Evolutionary conservation across 768 basidiomycete genomes (phyloP).

Genomic region (Amanita pseudoporphyria): DNA sequence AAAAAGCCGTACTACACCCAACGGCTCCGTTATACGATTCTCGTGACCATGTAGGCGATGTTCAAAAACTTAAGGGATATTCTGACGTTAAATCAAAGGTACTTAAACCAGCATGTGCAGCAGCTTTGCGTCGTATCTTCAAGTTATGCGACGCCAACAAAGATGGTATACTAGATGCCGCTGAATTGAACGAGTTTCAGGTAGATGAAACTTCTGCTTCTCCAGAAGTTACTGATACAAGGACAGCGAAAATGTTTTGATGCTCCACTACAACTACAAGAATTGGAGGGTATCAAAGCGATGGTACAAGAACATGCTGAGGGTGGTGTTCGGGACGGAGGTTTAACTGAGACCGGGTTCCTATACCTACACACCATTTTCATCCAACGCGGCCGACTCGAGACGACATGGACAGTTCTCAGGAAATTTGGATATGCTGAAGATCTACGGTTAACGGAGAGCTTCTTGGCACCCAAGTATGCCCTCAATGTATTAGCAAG

Average conservation of each 20-base stretch:
- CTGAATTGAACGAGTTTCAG: conserved; percentile 96
- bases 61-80: conserved; percentile 5
- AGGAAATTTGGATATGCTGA: conserved; percentile 95
- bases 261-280: conserved; percentile 82
- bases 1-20: conserved; percentile 95
- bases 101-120: conserved; percentile 85
- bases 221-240: background rate
- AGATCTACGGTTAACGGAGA: conserved; percentile 81
- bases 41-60: conserved; percentile 69
- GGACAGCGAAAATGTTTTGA: conserved; percentile 89
- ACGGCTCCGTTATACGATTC: conserved; percentile 97
- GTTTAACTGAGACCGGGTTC: conserved; percentile 89
- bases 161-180: conserved; percentile 81
- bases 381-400: conserved; percentile 89
- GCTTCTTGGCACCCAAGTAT: conserved; percentile 83
- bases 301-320: conserved; percentile 78
- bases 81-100: conserved; percentile 37
- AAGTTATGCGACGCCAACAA: conserved; percentile 93
- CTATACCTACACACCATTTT: conserved; percentile 93
- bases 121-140: conserved; percentile 89
- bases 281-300: conserved; percentile 93
- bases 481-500: conserved; percentile 16
- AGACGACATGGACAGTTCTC: conserved; percentile 97
- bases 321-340: conserved; percentile 64
- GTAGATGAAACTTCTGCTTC: conserved; percentile 29